phyloP scores from a whole-genome alignment of 1,139 yeast species.

The Sugiyamaella novakii region DNA sequence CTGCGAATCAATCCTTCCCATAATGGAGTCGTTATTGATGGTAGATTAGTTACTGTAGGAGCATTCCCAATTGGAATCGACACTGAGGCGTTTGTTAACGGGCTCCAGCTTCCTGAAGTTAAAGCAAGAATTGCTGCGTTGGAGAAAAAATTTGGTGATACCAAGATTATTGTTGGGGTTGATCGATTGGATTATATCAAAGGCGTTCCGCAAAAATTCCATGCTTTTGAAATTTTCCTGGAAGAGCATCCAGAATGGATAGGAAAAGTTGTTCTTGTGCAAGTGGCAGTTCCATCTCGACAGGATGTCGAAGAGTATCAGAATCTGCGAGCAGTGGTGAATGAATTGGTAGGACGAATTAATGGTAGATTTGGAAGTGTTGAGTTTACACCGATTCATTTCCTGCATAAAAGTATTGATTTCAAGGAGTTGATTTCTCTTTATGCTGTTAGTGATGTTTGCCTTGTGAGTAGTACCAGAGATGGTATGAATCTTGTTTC shows the following conservation, averaged over 20 bases:
- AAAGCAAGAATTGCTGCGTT: conserved; percentile 65
- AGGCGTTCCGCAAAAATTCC: conserved; percentile 96
- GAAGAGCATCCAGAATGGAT: conserved; percentile 97
- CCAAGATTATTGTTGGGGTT: conserved; percentile 91
- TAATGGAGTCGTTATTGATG: conserved; percentile 81
- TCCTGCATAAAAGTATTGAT: conserved; percentile 87
- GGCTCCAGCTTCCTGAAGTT: conserved; percentile 66
- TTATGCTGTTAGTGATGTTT: conserved; percentile 84
- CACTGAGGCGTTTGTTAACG: conserved; percentile 85
- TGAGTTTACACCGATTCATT: conserved; percentile 97
- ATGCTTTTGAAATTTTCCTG: conserved; percentile 90
- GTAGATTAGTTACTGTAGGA: conserved; percentile 80
- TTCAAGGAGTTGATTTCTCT: conserved; percentile 89
- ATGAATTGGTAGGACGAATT: conserved; percentile 94
- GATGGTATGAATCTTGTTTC: conserved; percentile 98
- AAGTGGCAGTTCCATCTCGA: conserved; percentile 96
- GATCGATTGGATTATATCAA: conserved; percentile 94
- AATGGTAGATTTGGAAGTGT: conserved; percentile 96
- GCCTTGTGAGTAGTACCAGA: conserved; percentile 89
- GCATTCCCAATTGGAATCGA: conserved; percentile 99
- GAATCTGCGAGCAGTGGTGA: conserved; percentile 87
- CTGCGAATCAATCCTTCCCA: conserved; percentile 84
- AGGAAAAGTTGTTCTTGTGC: conserved; percentile 93
- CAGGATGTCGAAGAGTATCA: conserved; percentile 99
- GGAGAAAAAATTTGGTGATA: conserved; percentile 62